Conservation (phyloP, 2,329 filamentous ascomycete species). For the Penicillium sp. region DNA sequence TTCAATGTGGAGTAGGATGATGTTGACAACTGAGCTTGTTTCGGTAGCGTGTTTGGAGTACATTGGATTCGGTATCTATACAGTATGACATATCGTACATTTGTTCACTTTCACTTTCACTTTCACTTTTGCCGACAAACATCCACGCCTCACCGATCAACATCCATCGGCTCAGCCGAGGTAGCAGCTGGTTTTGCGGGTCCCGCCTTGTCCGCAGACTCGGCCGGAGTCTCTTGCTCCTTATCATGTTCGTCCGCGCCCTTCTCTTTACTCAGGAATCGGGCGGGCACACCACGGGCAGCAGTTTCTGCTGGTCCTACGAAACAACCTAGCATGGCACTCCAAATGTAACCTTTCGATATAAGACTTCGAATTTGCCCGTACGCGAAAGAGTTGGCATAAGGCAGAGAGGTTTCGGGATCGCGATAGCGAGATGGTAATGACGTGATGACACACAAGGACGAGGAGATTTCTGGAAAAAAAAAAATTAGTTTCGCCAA, state of each 20-base stretch:
- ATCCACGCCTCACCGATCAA: conserved; percentile 5
- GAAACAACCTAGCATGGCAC: conserved; percentile 76
- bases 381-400: conserved; percentile 76
- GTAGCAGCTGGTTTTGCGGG: not conserved
- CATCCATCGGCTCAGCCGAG: conserved; percentile 16
- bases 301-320: conserved; percentile 62
- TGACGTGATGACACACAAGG: conserved; percentile 79
- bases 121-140: not conserved
- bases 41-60: not conserved
- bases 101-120: not conserved
- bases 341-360: conserved; percentile 78
- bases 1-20: conserved; percentile 6
- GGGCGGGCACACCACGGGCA: conserved; percentile 75
- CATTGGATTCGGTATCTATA: conserved; percentile 1
- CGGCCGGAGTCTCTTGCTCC: not conserved
- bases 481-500: conserved; percentile 7
- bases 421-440: conserved; percentile 80
- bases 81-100: conserved; percentile 2
- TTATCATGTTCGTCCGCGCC: not conserved
- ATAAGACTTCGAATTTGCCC: conserved; percentile 71
- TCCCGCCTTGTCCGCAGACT: not conserved
- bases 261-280: conserved; percentile 55
- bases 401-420: conserved; percentile 78
- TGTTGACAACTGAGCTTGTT: conserved; percentile 5
- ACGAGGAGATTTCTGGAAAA: conserved; percentile 43